Conservation (phyloP, 2,329 filamentous ascomycete genomes). For the Neofusicoccum laricinum region DNA sequence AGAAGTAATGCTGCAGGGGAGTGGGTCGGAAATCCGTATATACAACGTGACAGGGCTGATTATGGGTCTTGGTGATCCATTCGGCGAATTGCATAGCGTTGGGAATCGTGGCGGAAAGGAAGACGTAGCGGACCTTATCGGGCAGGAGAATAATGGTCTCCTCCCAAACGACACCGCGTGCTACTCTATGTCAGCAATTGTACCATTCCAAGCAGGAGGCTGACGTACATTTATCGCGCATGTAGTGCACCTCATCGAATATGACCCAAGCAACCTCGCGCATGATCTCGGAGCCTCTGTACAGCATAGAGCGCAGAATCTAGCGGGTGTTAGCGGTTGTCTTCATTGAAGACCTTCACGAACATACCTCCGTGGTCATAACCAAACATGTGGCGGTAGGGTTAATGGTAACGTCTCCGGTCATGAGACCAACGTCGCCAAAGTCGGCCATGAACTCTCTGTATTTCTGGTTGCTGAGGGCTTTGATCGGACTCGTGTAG, state of each 20-base stretch:
- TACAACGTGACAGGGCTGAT: conserved; percentile 96
- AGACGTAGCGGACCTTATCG: conserved; percentile 98
- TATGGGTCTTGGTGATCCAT: conserved; percentile 98
- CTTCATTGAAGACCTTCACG: neutral
- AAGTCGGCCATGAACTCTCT: conserved; percentile 94
- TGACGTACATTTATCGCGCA: conserved; percentile 73
- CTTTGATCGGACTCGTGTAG: conserved; percentile 99
- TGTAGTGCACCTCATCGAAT: conserved; percentile 98
- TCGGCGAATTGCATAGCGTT: conserved; percentile 99
- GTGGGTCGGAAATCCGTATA: conserved; percentile 98
- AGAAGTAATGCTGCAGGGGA: conserved; percentile 96
- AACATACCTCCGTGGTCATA: conserved; percentile 79
- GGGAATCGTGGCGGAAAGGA: conserved; percentile 95
- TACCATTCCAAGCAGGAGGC: neutral
- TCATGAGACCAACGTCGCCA: conserved; percentile 97
- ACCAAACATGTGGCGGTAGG: conserved; percentile 96
- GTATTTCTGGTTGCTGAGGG: conserved; percentile 97
- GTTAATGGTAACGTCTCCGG: conserved; percentile 98
- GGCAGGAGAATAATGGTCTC: conserved; percentile 97
- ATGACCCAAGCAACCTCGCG: conserved; percentile 98
- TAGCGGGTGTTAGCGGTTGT: neutral
- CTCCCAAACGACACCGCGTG: conserved; percentile 96
- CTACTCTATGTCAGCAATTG: conserved; percentile 27
- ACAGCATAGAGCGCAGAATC: conserved; percentile 98
- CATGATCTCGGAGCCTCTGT: conserved; percentile 98